phyloP scores from a whole-genome alignment of 2,329 filamentous ascomycete genomes.

The Monilinia fructicola region DNA sequence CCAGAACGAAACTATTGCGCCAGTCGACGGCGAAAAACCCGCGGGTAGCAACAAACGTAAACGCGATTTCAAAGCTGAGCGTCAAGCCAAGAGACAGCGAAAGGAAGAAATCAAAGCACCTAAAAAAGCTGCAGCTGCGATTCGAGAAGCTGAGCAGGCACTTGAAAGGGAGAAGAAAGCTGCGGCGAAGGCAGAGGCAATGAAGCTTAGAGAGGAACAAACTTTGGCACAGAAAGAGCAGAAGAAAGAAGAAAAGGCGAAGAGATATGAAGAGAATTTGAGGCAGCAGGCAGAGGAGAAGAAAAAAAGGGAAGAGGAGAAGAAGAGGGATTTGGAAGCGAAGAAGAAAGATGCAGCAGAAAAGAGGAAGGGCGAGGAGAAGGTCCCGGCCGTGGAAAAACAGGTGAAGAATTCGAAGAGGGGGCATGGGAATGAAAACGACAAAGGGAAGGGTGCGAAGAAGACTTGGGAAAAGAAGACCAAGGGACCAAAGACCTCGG shows the following conservation, averaged over 20 bases:
- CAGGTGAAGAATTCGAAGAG: conserved; percentile 12
- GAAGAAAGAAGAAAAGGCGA: conserved; percentile 5
- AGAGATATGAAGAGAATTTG: neutral
- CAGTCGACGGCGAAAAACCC: neutral
- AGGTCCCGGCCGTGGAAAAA: conserved; percentile 13
- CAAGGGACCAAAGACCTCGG: conserved; percentile 19
- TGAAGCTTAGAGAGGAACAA: neutral
- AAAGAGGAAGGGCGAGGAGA: neutral
- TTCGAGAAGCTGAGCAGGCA: conserved; percentile 6
- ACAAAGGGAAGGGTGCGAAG: neutral
- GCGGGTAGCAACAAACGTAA: conserved; percentile 17
- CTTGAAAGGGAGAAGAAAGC: neutral
- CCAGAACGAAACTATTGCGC: neutral
- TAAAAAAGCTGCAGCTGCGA: conserved; percentile 7
- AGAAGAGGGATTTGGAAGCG: neutral
- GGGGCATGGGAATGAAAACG: neutral
- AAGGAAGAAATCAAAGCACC: conserved; percentile 3
- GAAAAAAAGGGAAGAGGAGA: neutral
- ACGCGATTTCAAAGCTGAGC: conserved; percentile 17
- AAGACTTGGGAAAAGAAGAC: neutral
- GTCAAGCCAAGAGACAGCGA: conserved; percentile 14
- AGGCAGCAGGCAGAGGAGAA: conserved; percentile 12
- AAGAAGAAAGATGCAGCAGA: neutral
- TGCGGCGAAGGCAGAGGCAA: conserved; percentile 2
- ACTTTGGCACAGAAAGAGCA: neutral